Conservation (phyloP, 2,329 filamentous ascomycete genomes). For the Ophiostoma himal-ulmi region DNA sequence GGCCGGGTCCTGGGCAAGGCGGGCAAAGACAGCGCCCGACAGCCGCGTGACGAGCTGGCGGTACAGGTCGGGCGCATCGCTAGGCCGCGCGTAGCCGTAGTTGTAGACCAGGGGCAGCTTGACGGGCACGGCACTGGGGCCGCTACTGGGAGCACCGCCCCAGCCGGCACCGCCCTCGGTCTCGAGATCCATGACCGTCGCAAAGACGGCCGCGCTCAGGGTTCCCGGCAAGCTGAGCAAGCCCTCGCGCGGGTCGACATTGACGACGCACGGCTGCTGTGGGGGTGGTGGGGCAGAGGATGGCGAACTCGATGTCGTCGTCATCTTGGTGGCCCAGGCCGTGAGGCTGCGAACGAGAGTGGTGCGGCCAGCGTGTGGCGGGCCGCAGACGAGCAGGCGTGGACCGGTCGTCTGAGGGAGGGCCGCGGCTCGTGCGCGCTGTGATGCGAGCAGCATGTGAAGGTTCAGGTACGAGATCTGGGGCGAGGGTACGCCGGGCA, state of each 20-base stretch:
- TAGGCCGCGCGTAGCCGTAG: conserved; percentile 67
- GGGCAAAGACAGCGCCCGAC: conserved; percentile 69
- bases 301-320: conserved; percentile 30
- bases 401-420: conserved; percentile 53
- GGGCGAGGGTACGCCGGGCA: conserved; percentile 47
- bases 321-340: conserved; percentile 67
- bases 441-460: conserved; percentile 75
- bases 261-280: conserved; percentile 73
- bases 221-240: conserved; percentile 74
- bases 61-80: conserved; percentile 68
- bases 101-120: conserved; percentile 90
- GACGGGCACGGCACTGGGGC: conserved; percentile 79
- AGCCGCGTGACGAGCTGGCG: conserved; percentile 68
- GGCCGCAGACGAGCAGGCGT: conserved; percentile 76
- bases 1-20: conserved; percentile 67
- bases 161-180: conserved; percentile 69
- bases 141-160: conserved; percentile 85
- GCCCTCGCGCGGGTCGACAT: conserved; percentile 75
- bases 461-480: conserved; percentile 77
- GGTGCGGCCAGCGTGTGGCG: conserved; percentile 75
- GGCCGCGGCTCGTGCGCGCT: conserved; percentile 57
- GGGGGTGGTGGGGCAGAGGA: conserved; percentile 23
- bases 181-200: conserved; percentile 75
- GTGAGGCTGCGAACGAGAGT: conserved; percentile 70
- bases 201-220: conserved; percentile 79